Conservation (phyloP, 129 eudicot species). For the Centaurea solstitialis region DNA sequence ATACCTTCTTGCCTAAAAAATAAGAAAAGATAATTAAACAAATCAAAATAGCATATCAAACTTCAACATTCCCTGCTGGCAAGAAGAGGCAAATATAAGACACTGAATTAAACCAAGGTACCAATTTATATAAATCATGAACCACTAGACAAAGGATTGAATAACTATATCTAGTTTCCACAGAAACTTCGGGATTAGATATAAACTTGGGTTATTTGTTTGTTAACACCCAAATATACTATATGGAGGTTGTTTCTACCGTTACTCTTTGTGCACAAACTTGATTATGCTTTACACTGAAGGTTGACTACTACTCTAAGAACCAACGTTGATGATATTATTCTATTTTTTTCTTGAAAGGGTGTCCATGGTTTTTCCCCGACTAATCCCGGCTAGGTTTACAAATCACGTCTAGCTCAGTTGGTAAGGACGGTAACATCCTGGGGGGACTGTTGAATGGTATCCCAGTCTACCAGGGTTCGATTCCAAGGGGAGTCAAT, state of each 20-base stretch:
- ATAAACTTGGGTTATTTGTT: background rate
- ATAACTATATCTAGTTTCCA: background rate
- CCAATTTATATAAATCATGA: background rate
- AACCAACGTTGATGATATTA: no score
- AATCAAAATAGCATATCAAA: slow-evolving; percentile 14
- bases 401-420: no score
- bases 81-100: background rate
- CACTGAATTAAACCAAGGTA: background rate
- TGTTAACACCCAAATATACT: slow-evolving; percentile 10
- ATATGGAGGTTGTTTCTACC: background rate
- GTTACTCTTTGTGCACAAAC: background rate
- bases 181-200: background rate
- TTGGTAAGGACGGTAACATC: no score
- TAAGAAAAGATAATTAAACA: slow-evolving; percentile 4
- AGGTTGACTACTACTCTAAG: background rate
- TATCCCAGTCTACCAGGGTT: no score
- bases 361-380: no score
- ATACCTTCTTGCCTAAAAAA: slow-evolving; percentile 63
- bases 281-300: background rate
- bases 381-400: no score
- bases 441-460: no score
- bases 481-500: no score
- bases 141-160: background rate
- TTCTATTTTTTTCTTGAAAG: no score
- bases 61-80: background rate